phyloP scores from a whole-genome alignment of 1,139 yeast genomes.

The Debaryomycetaceae sp. region DNA sequence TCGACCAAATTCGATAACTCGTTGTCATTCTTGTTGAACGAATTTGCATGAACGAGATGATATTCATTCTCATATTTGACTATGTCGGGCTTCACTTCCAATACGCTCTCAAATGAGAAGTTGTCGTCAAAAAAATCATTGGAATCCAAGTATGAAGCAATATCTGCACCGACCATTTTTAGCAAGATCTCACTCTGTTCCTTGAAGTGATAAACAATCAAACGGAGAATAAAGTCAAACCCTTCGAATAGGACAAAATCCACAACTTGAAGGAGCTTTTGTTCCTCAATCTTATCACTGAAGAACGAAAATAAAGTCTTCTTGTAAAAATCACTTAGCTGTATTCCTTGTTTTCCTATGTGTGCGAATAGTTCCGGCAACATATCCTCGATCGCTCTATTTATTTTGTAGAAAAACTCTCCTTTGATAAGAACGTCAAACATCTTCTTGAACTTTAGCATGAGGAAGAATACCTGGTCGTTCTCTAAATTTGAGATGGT shows the following conservation, averaged over 20 bases:
- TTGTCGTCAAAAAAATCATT: conserved; percentile 16
- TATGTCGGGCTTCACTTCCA: conserved; percentile 25
- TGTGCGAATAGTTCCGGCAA: conserved; percentile 27
- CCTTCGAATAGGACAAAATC: conserved; percentile 44
- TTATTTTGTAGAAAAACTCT: conserved; percentile 37
- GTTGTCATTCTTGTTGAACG: conserved; percentile 35
- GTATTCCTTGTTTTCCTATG: conserved; percentile 36
- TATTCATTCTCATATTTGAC: conserved; percentile 45
- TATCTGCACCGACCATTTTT: conserved; percentile 25
- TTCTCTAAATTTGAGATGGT: conserved; percentile 4
- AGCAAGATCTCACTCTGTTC: conserved; percentile 17
- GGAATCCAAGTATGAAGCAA: conserved; percentile 22
- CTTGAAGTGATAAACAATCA: conserved; percentile 23
- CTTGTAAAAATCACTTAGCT: conserved; percentile 24
- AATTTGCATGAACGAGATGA: conserved; percentile 39
- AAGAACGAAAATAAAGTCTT: conserved; percentile 22
- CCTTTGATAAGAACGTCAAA: conserved; percentile 26
- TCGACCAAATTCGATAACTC: conserved; percentile 40
- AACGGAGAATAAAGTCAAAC: conserved; percentile 30
- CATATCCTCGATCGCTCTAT: conserved; percentile 35
- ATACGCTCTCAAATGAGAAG: conserved; percentile 7
- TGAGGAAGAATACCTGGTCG: conserved; percentile 30
- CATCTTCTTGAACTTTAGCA: conserved; percentile 33
- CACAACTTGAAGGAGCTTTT: conserved; percentile 16
- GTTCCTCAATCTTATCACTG: conserved; percentile 11